Evolutionary conservation across 805 yeast genomes (phyloP).

Genomic region (Ogataea wickerhamii): DNA sequence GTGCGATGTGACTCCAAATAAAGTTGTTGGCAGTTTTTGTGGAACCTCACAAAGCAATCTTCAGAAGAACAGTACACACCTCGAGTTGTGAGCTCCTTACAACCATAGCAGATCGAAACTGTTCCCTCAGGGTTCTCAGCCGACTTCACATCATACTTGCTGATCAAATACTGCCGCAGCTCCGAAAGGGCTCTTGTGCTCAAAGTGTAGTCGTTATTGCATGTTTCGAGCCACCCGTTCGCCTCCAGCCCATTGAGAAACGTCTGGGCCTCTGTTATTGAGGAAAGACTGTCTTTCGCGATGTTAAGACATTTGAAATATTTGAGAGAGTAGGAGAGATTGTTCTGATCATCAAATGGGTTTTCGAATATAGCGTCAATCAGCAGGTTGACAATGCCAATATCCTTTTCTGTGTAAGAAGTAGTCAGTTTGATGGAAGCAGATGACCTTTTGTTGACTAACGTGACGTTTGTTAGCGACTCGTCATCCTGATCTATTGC

Average conservation of each 20-base stretch:
- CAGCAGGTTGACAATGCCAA: constrained; percentile 44
- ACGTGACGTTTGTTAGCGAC: constrained; percentile 21
- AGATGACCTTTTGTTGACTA: constrained; percentile 38
- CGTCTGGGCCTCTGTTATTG: constrained; percentile 33
- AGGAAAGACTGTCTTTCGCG: constrained; percentile 15
- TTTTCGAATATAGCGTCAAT: constrained; percentile 37
- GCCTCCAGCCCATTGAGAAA: constrained; percentile 40
- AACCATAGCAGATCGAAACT: constrained; percentile 45
- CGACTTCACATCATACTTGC: constrained; percentile 37
- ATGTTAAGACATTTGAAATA: constrained; percentile 36
- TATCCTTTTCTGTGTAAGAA: constrained; percentile 35
- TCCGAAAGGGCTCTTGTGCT: constrained; percentile 46
- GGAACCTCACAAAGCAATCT: constrained; percentile 42
- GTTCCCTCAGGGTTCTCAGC: constrained; percentile 34
- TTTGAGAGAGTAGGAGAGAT: constrained; percentile 33
- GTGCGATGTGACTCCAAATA: constrained; percentile 33
- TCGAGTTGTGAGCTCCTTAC: constrained; percentile 49
- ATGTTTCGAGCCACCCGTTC: constrained; percentile 51
- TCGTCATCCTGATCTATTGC: constrained; percentile 33
- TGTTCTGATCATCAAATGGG: constrained; percentile 23
- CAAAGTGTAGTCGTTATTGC: constrained; percentile 32
- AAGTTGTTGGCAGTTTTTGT: constrained; percentile 44
- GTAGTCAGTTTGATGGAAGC: constrained; percentile 37
- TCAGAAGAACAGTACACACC: constrained; percentile 42
- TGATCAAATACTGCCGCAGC: constrained; percentile 40